Conservation (phyloP, 2,329 filamentous ascomycete genomes). For the Orbilia oligospora region DNA sequence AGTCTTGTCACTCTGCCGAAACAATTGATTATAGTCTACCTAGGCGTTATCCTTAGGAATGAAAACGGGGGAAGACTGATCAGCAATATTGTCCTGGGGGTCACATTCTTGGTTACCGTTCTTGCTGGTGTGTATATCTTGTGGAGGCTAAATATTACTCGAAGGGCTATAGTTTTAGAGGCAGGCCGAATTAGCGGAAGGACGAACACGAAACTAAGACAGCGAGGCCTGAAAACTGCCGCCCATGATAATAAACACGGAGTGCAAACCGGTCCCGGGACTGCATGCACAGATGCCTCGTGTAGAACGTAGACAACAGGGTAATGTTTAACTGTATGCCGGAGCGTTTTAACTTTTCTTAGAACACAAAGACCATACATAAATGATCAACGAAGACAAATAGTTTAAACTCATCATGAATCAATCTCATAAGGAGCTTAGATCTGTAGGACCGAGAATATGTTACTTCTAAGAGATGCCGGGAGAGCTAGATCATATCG, state of each 20-base stretch:
- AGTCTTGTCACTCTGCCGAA: constrained; percentile 68
- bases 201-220: not conserved
- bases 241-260: not conserved
- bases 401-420: no score
- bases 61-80: constrained; percentile 35
- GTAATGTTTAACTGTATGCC: no score
- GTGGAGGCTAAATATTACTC: constrained; percentile 66
- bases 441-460: no score
- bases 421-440: no score
- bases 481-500: no score
- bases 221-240: not conserved
- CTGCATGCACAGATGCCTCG: no score
- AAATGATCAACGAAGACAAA: no score
- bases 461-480: no score
- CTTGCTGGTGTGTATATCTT: constrained; percentile 67
- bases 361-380: no score
- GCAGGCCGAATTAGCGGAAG: not conserved
- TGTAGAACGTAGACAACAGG: no score
- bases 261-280: no score
- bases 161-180: constrained; percentile 62
- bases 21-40: constrained; percentile 68
- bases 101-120: constrained; percentile 66
- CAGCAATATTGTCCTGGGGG: constrained; percentile 65
- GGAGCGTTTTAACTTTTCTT: no score
- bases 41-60: constrained; percentile 67